These are phyloP conservation scores for Tricholoma saponaceum DNA, from an alignment of 768 basidiomycete species.

Conservation along the genomic window DNA sequence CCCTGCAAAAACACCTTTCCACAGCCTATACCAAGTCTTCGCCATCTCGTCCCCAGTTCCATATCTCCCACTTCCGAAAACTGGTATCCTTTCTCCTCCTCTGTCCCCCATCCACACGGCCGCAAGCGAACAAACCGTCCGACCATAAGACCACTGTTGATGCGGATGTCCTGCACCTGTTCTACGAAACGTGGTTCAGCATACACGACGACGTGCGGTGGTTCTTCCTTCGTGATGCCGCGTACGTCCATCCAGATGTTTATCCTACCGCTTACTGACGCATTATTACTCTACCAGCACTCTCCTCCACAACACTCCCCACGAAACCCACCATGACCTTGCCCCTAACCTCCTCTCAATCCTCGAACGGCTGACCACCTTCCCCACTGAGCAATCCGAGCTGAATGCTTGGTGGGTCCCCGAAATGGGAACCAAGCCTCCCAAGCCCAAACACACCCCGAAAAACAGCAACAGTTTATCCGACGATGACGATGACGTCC, in stretches of 20 bases:
- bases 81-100: slow-evolving; percentile 56
- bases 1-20: slow-evolving; percentile 75
- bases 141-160: slow-evolving; percentile 35
- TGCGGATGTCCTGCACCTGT: slow-evolving; percentile 56
- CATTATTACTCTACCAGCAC: slow-evolving; percentile 19
- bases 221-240: slow-evolving; percentile 82
- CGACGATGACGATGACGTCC: slow-evolving; percentile 27
- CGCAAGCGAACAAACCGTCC: slow-evolving; percentile 14
- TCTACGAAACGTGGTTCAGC: slow-evolving; percentile 70
- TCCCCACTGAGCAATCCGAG: slow-evolving; percentile 68
- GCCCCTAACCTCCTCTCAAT: slow-evolving; percentile 52
- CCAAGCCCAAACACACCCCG: slow-evolving; percentile 38
- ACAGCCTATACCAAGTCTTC: slow-evolving; percentile 47
- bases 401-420: slow-evolving; percentile 78
- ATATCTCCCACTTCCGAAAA: slow-evolving; percentile 63
- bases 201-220: slow-evolving; percentile 82
- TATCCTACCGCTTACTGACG: neutral
- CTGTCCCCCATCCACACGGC: slow-evolving; percentile 49
- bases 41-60: slow-evolving; percentile 56
- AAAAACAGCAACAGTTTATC: slow-evolving; percentile 33
- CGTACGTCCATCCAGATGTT: slow-evolving; percentile 37
- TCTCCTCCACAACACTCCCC: slow-evolving; percentile 25
- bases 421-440: slow-evolving; percentile 57
- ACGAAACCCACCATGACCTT: slow-evolving; percentile 32
- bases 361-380: slow-evolving; percentile 64